Evolutionary conservation across 2,329 filamentous ascomycete genomes (phyloP).

Genomic region (Bipolaris cookei): DNA sequence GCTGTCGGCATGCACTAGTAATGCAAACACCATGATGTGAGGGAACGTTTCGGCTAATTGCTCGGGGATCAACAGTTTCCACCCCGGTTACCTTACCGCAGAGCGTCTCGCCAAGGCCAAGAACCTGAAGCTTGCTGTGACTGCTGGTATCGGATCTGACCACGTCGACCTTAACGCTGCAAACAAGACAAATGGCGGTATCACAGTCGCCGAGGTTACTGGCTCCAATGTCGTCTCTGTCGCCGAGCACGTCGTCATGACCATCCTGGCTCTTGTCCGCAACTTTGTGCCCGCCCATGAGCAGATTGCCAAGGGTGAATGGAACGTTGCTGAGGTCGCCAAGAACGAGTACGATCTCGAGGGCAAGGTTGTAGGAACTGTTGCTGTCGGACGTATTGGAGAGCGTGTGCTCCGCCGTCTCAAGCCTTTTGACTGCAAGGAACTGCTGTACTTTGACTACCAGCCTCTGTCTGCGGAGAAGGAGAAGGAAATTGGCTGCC

Average conservation of each 20-base stretch:
- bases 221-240: conserved; percentile 98
- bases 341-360: conserved; percentile 99
- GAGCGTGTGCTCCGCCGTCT: conserved; percentile 96
- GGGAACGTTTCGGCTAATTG: conserved; percentile 22
- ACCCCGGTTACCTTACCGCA: conserved; percentile 95
- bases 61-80: conserved; percentile 69
- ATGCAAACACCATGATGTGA: conserved; percentile 17
- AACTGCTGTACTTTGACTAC: conserved; percentile 99
- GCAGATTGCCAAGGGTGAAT: conserved; percentile 85
- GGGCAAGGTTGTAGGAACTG: conserved; percentile 96
- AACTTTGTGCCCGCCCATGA: conserved; percentile 99
- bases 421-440: conserved; percentile 99
- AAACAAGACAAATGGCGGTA: conserved; percentile 96
- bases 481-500: conserved; percentile 95
- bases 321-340: conserved; percentile 93
- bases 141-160: conserved; percentile 96
- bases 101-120: conserved; percentile 97
- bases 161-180: conserved; percentile 96
- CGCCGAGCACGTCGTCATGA: conserved; percentile 99
- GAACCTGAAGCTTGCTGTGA: conserved; percentile 97
- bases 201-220: conserved; percentile 97
- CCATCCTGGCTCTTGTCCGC: conserved; percentile 91
- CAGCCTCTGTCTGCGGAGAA: conserved; percentile 85
- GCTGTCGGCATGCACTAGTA: conserved; percentile 18
- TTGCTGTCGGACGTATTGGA: conserved; percentile 95